These are phyloP conservation scores for Trichaptum fuscoviolaceum DNA, from an alignment of 768 basidiomycete species.

Conservation along the genomic window DNA sequence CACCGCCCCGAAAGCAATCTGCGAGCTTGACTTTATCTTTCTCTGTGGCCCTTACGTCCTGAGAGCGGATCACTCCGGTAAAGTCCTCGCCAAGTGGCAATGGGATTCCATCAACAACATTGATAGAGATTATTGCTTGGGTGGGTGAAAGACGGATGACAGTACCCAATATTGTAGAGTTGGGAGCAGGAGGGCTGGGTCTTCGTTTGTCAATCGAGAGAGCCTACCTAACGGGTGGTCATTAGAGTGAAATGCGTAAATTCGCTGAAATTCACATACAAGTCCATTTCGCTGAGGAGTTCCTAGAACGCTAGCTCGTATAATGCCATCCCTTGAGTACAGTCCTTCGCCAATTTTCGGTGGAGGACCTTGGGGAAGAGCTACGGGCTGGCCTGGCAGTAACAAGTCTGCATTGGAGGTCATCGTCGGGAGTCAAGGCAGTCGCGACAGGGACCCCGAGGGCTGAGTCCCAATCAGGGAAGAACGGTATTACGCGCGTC, in stretches of 20 bases:
- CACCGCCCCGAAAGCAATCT: slow-evolving; percentile 88
- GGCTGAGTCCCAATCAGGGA: neutral
- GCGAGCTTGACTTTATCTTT: slow-evolving; percentile 86
- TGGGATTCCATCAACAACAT: slow-evolving; percentile 82
- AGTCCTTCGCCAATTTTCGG: slow-evolving; percentile 61
- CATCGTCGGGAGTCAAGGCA: neutral
- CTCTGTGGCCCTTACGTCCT: slow-evolving; percentile 87
- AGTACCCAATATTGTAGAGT: slow-evolving; percentile 75
- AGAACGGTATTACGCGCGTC: slow-evolving; percentile 17
- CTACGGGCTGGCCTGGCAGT: slow-evolving; percentile 77
- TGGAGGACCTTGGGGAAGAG: slow-evolving; percentile 45
- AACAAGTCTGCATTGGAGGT: slow-evolving; percentile 32
- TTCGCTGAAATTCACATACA: slow-evolving; percentile 46
- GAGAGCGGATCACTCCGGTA: slow-evolving; percentile 78
- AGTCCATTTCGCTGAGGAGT: slow-evolving; percentile 54
- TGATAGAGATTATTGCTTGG: slow-evolving; percentile 79
- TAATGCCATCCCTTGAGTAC: slow-evolving; percentile 56
- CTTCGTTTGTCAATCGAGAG: slow-evolving; percentile 60
- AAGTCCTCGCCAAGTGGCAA: slow-evolving; percentile 84
- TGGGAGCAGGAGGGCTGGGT: slow-evolving; percentile 67
- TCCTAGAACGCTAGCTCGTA: slow-evolving; percentile 71
- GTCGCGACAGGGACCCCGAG: neutral
- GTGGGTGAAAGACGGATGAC: slow-evolving; percentile 78
- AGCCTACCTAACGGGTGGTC: slow-evolving; percentile 34
- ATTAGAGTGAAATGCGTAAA: slow-evolving; percentile 10